Base-by-base conservation (phyloP, 345 rosid species). In the Citrus cavaleriei region DNA sequence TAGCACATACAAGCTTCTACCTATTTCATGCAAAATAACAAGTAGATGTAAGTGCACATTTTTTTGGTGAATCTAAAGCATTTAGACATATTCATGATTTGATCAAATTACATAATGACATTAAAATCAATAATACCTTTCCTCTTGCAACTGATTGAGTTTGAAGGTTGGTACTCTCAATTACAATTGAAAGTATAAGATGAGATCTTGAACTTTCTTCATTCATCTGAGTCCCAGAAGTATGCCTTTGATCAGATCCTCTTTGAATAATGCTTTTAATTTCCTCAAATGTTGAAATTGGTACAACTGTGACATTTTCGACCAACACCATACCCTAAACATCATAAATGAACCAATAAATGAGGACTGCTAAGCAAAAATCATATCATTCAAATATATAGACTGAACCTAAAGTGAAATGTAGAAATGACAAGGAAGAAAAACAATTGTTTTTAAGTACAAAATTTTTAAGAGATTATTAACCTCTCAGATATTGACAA, bases 131-230 rank as follows among this genome's bases (percentile, higher is more conserved):
- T 4, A 32, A 71, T 82, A 96, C 99, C 99, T 96, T 96, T 82
- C 98, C 99, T 79, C 95, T 89, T 7, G 97, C 92, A 78, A 92
- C 86, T 30, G 95, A 87, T 75, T 96, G 98, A 38, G 97, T 93
- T 83, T 94, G 99, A 77, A 94, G 95, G 83, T 94, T 91, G n/a
- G 97, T 96, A 84, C 98, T 94, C 75, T 96, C 98, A 70, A 94
- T 91, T 60, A 94, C 87, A 77, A 96, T 78, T 18, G 98, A 96
- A 85, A 96, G 93, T 81, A 96, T 87, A 79, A 94, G 63, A 84
- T 96, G 99, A 73, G 99, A 96, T 83, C 99, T 91, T 37, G 98
- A 96, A 80, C 99, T 96, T 84, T 96, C 95, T 81, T 90, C 97
- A 79, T 94, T 96, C 99, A 96, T 96, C 42, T 90, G 95, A 72